Conservation (phyloP, 2,329 filamentous ascomycete species). For the Ascochyta clinopodiicola region DNA sequence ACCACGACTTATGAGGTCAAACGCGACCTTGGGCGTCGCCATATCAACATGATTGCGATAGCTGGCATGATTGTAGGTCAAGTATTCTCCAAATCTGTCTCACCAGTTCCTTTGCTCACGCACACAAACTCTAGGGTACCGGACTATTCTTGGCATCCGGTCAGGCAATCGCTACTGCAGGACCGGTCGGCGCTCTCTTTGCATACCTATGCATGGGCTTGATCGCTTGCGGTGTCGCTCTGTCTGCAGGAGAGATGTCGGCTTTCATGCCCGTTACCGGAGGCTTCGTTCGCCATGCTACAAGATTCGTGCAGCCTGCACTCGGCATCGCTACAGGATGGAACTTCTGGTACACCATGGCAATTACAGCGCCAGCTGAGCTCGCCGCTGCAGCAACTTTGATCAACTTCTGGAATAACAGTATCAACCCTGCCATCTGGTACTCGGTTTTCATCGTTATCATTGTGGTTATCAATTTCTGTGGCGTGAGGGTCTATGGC, state of each 20-base stretch:
- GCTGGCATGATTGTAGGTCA: slow-evolving; percentile 16
- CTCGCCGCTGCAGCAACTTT: slow-evolving; percentile 73
- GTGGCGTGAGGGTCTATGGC: slow-evolving; percentile 24
- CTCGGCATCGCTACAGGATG: slow-evolving; percentile 29
- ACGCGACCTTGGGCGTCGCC: slow-evolving; percentile 15
- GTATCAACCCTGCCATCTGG: slow-evolving; percentile 18
- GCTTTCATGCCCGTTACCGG: slow-evolving; percentile 35
- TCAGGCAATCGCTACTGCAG: slow-evolving; percentile 3
- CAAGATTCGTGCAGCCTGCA: slow-evolving; percentile 52
- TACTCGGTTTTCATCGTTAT: slow-evolving; percentile 18
- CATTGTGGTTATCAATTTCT: slow-evolving; percentile 18
- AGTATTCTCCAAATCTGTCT: too few relatives aligned
- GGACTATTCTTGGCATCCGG: slow-evolving; percentile 11
- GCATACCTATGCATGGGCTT: slow-evolving; percentile 5
- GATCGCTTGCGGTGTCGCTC: slow-evolving; percentile 25
- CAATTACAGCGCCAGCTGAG: slow-evolving; percentile 51
- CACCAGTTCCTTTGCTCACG: not conserved
- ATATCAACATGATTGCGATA: slow-evolving; percentile 24
- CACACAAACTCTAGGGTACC: not conserved
- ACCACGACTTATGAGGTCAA: slow-evolving; percentile 2
- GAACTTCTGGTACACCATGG: slow-evolving; percentile 3
- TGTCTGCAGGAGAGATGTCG: slow-evolving; percentile 37
- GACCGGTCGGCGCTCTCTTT: slow-evolving; percentile 1
- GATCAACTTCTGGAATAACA: slow-evolving; percentile 72
- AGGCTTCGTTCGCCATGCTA: slow-evolving; percentile 17